Evolutionary conservation across 768 basidiomycete species (phyloP).

Genomic region (Suillus americanus): DNA sequence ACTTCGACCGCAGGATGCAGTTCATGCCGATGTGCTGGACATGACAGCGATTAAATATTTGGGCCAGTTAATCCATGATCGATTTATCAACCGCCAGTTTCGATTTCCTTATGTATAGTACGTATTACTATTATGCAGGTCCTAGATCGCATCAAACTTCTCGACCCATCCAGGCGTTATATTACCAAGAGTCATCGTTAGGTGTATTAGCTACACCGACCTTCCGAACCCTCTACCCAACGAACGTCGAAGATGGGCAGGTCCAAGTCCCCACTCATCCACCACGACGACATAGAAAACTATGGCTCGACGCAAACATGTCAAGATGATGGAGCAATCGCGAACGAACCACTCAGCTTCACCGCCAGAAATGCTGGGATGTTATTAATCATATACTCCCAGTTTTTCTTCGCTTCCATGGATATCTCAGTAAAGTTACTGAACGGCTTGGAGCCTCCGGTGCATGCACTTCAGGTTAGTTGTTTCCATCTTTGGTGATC

Average conservation of each 20-base stretch:
- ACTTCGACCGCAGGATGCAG: background rate
- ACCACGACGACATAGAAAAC: background rate
- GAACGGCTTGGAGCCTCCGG: conserved; percentile 54
- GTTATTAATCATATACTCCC: conserved; percentile 53
- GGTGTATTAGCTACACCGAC: too few relatives aligned
- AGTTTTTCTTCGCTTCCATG: conserved; percentile 62
- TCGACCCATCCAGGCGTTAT: background rate
- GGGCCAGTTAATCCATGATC: background rate
- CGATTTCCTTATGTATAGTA: background rate
- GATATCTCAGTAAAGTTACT: conserved; percentile 64
- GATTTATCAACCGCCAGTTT: background rate
- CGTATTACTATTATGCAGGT: background rate
- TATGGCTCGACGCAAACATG: background rate
- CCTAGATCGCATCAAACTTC: background rate
- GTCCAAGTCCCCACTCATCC: background rate
- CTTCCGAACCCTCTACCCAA: background rate
- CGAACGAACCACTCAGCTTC: background rate
- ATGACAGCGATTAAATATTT: background rate
- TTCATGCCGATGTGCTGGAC: background rate
- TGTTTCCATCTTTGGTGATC: background rate
- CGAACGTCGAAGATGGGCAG: background rate
- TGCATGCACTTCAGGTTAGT: conserved; percentile 56
- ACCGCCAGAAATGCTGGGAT: conserved; percentile 52
- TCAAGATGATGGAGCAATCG: background rate
- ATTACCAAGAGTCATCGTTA: too few relatives aligned